Conservation (phyloP, 495 filamentous ascomycete genomes). For the Hypoxylon crocopeplum region DNA sequence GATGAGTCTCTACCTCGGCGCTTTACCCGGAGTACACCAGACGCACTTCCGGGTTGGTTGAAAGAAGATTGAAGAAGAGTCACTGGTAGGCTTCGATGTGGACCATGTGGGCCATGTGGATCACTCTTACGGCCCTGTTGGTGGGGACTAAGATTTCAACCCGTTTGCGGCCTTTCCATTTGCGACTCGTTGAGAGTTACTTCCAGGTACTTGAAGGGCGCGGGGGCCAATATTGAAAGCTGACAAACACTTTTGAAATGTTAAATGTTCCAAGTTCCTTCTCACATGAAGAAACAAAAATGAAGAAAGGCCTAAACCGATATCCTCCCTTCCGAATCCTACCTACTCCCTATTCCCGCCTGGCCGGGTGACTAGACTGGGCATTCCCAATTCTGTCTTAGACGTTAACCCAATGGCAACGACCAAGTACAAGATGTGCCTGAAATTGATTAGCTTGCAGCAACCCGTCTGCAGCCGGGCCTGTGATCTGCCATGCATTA, state of each 20-base stretch:
- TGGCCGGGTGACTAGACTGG: no score
- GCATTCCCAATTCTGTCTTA: no score
- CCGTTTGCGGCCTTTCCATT: conserved; percentile 20
- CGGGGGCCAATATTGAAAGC: not conserved
- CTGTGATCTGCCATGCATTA: conserved; percentile 40
- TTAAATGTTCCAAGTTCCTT: no score
- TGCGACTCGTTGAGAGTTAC: no score
- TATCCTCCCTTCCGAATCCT: no score
- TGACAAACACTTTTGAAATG: not conserved
- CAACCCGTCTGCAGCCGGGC: conserved; percentile 22
- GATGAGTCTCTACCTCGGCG: conserved; percentile 15
- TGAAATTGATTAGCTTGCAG: conserved; percentile 39
- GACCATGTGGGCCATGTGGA: conserved; percentile 25
- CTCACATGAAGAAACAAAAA: not conserved
- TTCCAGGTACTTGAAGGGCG: not conserved
- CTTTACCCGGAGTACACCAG: conserved; percentile 34
- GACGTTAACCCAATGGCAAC: conserved; percentile 12
- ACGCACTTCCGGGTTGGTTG: conserved; percentile 21
- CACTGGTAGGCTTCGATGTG: conserved; percentile 9
- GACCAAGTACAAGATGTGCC: conserved; percentile 17
- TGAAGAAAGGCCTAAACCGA: no score
- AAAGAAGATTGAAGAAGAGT: conserved; percentile 22
- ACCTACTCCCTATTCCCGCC: no score
- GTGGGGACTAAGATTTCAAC: conserved; percentile 15
- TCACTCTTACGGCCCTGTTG: conserved; percentile 4